A percentile compares a stretch with the other conserved stretches of the same genome.
Conservation (phyloP, 2,329 filamentous ascomycete species). For the Juglanconis juglandina region DNA sequence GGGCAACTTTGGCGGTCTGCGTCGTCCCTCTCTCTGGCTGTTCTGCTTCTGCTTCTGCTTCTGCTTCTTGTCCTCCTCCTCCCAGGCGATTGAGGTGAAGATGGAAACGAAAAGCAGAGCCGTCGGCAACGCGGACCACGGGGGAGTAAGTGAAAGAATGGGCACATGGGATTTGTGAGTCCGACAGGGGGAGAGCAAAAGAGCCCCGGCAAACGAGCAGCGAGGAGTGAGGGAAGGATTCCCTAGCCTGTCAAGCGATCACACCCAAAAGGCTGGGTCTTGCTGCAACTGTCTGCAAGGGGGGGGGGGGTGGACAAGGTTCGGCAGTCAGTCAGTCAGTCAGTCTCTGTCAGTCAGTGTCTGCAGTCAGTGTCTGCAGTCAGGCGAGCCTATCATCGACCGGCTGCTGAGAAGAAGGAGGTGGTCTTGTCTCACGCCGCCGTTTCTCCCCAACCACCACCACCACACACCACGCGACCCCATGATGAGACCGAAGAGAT, state of each 20-base stretch:
- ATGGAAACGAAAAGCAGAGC: too few relatives aligned
- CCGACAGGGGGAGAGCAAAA: neutral
- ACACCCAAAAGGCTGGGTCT: neutral
- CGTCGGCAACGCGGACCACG: too few relatives aligned
- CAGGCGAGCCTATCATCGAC: too few relatives aligned
- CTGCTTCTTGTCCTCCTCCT: neutral
- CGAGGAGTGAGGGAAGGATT: neutral
- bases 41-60: neutral
- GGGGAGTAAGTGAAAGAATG: neutral
- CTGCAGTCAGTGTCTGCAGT: too few relatives aligned
- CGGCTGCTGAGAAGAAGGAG: too few relatives aligned
- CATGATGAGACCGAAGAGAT: neutral
- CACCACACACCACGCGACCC: too few relatives aligned
- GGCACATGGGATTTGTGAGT: neutral
- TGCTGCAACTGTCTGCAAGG: neutral
- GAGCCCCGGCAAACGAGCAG: neutral
- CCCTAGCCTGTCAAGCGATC: neutral
- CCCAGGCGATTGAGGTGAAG: too few relatives aligned
- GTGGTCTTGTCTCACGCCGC: too few relatives aligned
- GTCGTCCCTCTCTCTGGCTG: neutral
- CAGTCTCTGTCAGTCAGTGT: neutral
- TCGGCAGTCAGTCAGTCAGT: neutral
- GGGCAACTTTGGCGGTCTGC: neutral
- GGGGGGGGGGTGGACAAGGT: neutral
- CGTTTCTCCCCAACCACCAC: neutral